Conservation (phyloP, 345 rosid species). For the Citrus australasica region DNA sequence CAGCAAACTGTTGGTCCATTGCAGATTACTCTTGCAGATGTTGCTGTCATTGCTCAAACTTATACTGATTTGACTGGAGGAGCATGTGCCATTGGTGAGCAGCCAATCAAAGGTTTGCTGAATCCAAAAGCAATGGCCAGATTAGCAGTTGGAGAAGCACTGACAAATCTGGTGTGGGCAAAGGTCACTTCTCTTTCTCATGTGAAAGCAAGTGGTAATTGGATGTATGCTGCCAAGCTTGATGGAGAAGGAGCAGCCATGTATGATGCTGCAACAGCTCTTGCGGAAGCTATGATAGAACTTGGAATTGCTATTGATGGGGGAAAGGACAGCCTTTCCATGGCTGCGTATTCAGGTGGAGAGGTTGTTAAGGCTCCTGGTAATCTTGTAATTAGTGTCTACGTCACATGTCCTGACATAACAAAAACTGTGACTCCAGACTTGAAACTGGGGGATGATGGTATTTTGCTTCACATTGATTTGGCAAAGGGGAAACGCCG, state of each 20-base stretch:
- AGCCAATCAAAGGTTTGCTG: constrained; percentile 82
- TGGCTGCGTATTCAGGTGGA: constrained; percentile 80
- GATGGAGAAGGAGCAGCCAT: constrained; percentile 95
- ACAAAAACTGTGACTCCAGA: constrained; percentile 92
- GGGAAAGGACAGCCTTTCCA: constrained; percentile 92
- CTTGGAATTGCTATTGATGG: constrained; percentile 97
- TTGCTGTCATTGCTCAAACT: constrained; percentile 92
- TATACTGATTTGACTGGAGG: constrained; percentile 76
- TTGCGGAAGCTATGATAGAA: constrained; percentile 85
- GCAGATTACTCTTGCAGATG: constrained; percentile 91
- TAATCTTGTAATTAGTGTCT: constrained; percentile 83
- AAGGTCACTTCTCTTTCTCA: constrained; percentile 82
- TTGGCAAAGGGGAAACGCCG: constrained; percentile 80
- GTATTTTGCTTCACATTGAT: constrained; percentile 76
- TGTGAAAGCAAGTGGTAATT: constrained; percentile 93
- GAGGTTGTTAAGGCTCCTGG: constrained; percentile 97
- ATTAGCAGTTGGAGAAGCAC: constrained; percentile 88
- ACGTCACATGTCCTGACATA: constrained; percentile 83
- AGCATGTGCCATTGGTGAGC: constrained; percentile 93
- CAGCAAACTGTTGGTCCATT: constrained; percentile 97
- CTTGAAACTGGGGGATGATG: constrained; percentile 69
- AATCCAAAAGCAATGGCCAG: constrained; percentile 97
- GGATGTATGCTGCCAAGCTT: constrained; percentile 99
- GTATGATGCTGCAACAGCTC: constrained; percentile 87
- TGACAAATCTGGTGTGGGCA: constrained; percentile 94